Evolutionary conservation across 2,329 filamentous ascomycete genomes (phyloP), one percentile per base, ranked within the genome.

Genomic region (Biscogniauxia sp.): DNA sequence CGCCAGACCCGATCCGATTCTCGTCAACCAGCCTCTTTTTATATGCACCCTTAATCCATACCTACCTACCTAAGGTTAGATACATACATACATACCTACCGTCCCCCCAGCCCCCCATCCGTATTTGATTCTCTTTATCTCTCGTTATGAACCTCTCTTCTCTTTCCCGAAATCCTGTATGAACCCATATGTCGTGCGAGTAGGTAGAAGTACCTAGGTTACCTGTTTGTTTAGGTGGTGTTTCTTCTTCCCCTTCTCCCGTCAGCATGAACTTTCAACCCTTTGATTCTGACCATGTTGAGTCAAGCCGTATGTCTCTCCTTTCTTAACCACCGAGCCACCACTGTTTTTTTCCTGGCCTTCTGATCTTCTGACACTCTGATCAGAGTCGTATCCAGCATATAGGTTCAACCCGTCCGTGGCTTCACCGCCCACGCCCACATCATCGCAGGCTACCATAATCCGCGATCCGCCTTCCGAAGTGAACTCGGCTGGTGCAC

Each of bases 381-480:
- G 23, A 3, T 5, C 23, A 74, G 70, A 64, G 32, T 54, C 61
- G 49, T 58, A 65, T 20, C 66, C 60, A 37, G 55, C 56, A n/a
- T 56, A 68, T 52, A 66, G 54, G 61, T 54, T 62, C 9, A 59
- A 65, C 26, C 54, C 57, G 54, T 55, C 65, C n/a, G 57, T 60
- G 60, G 63, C 65, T 23, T 65, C 66, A 25, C 66, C 62, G 13
- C 64, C 37, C 15, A 15, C 64, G 23, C 60, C 67, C 17, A 69
- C 69, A 17, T 61, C 63, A 37, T 73, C 72, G 5, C 69, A 70
- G 54, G 63, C 64, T 51, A 73, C 72, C 20, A 59, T 72, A 51
- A 41, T 72, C 19, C 69, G 68, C 58, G 61, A 64, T 51, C 65
- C 65, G 37, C 56, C 54, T 37, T 60, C 55, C 55, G 63, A 64